Base-by-base conservation (phyloP, 2,329 filamentous ascomycete genomes). In the Colletotrichum sansevieriae region DNA sequence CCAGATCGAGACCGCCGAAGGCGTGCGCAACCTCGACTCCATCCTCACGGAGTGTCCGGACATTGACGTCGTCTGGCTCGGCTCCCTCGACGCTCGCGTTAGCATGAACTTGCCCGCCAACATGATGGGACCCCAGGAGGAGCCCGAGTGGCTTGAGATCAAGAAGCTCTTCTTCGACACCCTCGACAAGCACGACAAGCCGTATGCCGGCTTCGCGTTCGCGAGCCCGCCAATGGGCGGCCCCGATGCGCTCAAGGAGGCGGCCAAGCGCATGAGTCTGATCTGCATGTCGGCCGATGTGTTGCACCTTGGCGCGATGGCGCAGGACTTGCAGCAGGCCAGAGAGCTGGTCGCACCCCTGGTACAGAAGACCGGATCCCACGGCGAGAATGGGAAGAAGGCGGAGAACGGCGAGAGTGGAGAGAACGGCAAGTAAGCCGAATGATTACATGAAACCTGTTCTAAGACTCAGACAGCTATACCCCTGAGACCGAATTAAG, bases 31-130 rank as follows among this genome's bases (percentile, higher is more conserved):
- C 72, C 81, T 85, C n/a, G 83, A 85, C 70, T 81, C 76, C 44
- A 84, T 85, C 63, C 78, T 85, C 35, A 83, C 82, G 13, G 80
- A 79, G 65, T 77, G 78, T 29, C 80, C 81, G 1, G 80, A 84
- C 46, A 83, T 85, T 35, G 83, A 85, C 71, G 73, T 79, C 18
- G 82, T 84, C 15, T 85, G 83, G 83, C 77, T 85, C 1, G 83
- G 83, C 55, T 73, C 73, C 5, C 76, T 85, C 18, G 83, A 85
- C 74, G 74, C 73, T 33, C 76, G 83, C 37, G 71, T 84, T 62
- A 80, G 76, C 73, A 85, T 85, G 83, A 79, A 79, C 63, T 71
- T 84, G 20, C 73, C 76, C 2, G 76, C 70, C 41, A 78, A 77
- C 54, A 71, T 72, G 33, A 78, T 77, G 72, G 69, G 69, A 77